phyloP scores from a whole-genome alignment of 805 yeast genomes.

The Sugiyamaella lignohabitans region DNA sequence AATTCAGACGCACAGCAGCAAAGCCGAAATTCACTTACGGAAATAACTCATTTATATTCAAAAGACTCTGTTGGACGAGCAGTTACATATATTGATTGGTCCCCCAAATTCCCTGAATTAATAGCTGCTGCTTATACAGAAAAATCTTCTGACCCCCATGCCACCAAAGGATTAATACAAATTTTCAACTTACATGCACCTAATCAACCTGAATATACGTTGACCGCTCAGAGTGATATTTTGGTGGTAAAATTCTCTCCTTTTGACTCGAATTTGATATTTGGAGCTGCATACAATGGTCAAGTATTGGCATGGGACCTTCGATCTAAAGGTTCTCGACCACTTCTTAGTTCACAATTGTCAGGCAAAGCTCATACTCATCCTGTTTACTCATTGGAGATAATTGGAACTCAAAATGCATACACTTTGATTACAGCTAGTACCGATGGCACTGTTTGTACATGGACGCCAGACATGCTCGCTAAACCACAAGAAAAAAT shows the following conservation, averaged over 20 bases:
- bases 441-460: constrained; percentile 35
- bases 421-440: constrained; percentile 30
- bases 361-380: constrained; percentile 31
- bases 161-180: constrained; percentile 28
- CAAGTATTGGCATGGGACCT: constrained; percentile 47
- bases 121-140: constrained; percentile 31
- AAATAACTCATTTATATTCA: constrained; percentile 20
- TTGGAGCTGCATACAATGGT: constrained; percentile 47
- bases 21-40: constrained; percentile 8
- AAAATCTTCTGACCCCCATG: constrained; percentile 18
- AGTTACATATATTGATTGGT: constrained; percentile 33
- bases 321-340: constrained; percentile 25
- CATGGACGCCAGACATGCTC: constrained; percentile 35
- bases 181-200: constrained; percentile 34
- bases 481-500: constrained; percentile 32
- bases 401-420: constrained; percentile 27
- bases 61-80: constrained; percentile 24
- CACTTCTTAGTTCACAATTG: constrained; percentile 31
- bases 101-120: constrained; percentile 32
- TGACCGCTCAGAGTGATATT: constrained; percentile 40
- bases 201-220: constrained; percentile 36
- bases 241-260: constrained; percentile 39
- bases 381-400: constrained; percentile 28
- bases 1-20: constrained; percentile 1
- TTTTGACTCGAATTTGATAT: constrained; percentile 33